A percentile compares a stretch with the other conserved stretches of the same genome.
Evolutionary conservation across 2,329 filamentous ascomycete species (phyloP).

Genomic region (Aspergillus phoenicis): DNA sequence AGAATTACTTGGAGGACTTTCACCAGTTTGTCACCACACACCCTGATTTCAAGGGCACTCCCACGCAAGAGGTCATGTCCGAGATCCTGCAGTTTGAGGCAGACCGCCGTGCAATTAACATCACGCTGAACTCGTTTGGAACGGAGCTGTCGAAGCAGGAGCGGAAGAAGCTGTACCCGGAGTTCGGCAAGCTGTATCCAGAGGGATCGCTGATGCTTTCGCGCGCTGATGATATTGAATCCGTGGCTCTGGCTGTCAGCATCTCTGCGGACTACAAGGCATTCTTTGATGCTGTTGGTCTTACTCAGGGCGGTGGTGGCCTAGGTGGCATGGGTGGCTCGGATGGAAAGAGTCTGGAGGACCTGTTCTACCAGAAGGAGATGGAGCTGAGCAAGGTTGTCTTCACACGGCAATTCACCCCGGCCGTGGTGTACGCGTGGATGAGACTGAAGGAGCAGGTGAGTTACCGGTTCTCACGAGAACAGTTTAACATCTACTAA

Average conservation of each 20-base stretch:
- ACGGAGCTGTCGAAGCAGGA: slow-evolving; percentile 93
- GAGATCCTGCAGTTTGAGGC: slow-evolving; percentile 97
- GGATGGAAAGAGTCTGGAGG: slow-evolving; percentile 88
- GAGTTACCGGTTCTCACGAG: slow-evolving; percentile 36
- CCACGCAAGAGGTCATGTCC: slow-evolving; percentile 91
- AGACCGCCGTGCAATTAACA: slow-evolving; percentile 95
- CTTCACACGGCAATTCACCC: slow-evolving; percentile 95
- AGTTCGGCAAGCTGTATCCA: slow-evolving; percentile 86
- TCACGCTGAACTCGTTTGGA: slow-evolving; percentile 97
- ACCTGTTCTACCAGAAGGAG: slow-evolving; percentile 98
- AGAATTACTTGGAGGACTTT: slow-evolving; percentile 99
- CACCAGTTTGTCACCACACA: slow-evolving; percentile 91
- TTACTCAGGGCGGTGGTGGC: slow-evolving; percentile 71
- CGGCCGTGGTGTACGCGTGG: slow-evolving; percentile 95
- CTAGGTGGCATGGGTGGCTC: slow-evolving; percentile 76
- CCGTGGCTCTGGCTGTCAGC: slow-evolving; percentile 89
- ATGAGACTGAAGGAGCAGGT: slow-evolving; percentile 97
- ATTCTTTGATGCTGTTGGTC: slow-evolving; percentile 90
- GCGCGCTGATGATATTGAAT: slow-evolving; percentile 90
- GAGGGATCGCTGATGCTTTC: slow-evolving; percentile 95
- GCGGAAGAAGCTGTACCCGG: slow-evolving; percentile 93
- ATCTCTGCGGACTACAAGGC: slow-evolving; percentile 90
- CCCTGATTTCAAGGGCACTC: slow-evolving; percentile 81
- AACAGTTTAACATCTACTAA: slow-evolving; percentile 25
- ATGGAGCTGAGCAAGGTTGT: slow-evolving; percentile 97